These are phyloP conservation scores for Ascochyta rabiei DNA, from an alignment of 2,329 filamentous ascomycete species.

Conservation along the genomic window DNA sequence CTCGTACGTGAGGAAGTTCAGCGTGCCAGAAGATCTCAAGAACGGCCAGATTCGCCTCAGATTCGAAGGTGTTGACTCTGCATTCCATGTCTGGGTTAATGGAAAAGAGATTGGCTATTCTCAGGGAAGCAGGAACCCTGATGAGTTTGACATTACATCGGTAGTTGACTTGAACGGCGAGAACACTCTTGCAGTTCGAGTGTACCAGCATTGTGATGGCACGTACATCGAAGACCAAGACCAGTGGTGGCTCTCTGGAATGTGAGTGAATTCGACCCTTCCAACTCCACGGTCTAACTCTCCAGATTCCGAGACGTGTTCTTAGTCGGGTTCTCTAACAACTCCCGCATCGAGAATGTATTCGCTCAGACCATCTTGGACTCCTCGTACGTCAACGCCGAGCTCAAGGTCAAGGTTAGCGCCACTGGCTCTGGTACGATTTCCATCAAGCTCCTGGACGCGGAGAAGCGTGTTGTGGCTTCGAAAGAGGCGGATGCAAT, in stretches of 20 bases:
- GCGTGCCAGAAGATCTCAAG: constrained; percentile 58
- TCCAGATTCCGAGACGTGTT: constrained; percentile 72
- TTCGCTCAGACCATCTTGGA: constrained; percentile 63
- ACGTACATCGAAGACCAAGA: constrained; percentile 73
- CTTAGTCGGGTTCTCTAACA: constrained; percentile 62
- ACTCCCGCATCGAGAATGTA: constrained; percentile 62
- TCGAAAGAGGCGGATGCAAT: constrained; percentile 21
- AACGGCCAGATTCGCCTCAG: constrained; percentile 64
- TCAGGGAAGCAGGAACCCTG: constrained; percentile 70
- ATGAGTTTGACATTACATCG: constrained; percentile 70
- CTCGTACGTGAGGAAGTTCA: constrained; percentile 64
- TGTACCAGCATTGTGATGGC: constrained; percentile 73
- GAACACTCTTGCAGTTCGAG: constrained; percentile 67
- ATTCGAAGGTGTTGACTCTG: constrained; percentile 75
- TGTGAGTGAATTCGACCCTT: constrained; percentile 25
- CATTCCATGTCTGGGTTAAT: constrained; percentile 74
- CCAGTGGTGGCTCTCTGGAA: constrained; percentile 70
- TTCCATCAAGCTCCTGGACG: constrained; percentile 54
- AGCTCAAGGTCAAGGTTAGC: constrained; percentile 56
- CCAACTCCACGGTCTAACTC: constrained; percentile 10
- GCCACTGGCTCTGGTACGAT: constrained; percentile 51
- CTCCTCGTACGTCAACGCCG: constrained; percentile 57
- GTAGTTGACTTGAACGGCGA: constrained; percentile 53
- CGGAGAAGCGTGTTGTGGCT: constrained; percentile 36
- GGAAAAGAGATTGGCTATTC: constrained; percentile 68